Percentiles rank a stretch among this genome's conserved stretches.
Conservation (phyloP, 306 rosid genomes). For the Amphicarpaea edgeworthii region DNA sequence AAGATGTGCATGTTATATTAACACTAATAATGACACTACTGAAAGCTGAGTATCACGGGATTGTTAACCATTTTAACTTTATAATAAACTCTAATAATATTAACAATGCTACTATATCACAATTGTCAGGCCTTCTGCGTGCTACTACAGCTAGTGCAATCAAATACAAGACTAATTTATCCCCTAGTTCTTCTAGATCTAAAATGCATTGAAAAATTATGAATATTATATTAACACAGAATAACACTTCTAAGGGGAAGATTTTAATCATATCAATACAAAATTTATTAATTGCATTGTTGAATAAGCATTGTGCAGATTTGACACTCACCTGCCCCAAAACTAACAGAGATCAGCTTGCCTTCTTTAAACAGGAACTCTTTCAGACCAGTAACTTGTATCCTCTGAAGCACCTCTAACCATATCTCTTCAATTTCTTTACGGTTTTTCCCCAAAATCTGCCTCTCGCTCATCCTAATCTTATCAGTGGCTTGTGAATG, state of each 20-base stretch:
- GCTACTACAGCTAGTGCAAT: background rate
- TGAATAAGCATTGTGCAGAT: conserved; percentile 34
- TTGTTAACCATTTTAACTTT: conserved; percentile 15
- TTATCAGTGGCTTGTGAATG: conserved; percentile 48
- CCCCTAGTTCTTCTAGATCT: conserved; percentile 2
- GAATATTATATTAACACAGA: background rate
- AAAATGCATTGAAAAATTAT: background rate
- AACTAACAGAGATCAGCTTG: conserved; percentile 80
- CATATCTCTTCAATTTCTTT: conserved; percentile 84
- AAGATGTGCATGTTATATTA: conserved; percentile 4
- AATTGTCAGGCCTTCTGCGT: background rate
- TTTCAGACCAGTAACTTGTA: conserved; percentile 69
- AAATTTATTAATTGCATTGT: conserved; percentile 16
- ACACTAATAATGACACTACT: conserved; percentile 1
- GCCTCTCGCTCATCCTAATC: conserved; percentile 58
- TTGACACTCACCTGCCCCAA: conserved; percentile 79
- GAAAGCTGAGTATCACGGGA: background rate
- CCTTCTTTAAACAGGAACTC: conserved; percentile 87
- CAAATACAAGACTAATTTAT: conserved; percentile 17
- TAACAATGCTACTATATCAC: background rate
- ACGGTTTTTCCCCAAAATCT: conserved; percentile 53
- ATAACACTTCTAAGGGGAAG: background rate
- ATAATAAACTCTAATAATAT: background rate
- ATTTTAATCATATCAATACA: conserved; percentile 22
- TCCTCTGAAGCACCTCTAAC: conserved; percentile 85